phyloP scores from a whole-genome alignment of 192 early-diverging fungal genomes.

The Entrophospora sp. region DNA sequence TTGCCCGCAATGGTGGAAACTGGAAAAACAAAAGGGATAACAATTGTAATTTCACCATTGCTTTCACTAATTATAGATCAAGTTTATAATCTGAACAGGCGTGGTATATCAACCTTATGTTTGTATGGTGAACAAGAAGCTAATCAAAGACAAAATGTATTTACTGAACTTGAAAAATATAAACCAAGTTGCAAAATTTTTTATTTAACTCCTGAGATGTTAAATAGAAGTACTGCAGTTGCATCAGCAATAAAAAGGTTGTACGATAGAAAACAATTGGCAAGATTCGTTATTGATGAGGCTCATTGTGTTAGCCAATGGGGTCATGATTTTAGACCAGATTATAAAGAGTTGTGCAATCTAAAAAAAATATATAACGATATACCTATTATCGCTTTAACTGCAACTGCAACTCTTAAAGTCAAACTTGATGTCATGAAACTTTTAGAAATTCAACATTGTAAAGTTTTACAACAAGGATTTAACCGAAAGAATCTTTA shows the following conservation, averaged over 20 bases:
- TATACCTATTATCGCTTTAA: slow-evolving; percentile 88
- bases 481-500: slow-evolving; percentile 87
- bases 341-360: slow-evolving; percentile 70
- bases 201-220: slow-evolving; percentile 87
- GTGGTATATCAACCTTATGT: slow-evolving; percentile 29
- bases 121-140: slow-evolving; percentile 51
- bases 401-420: slow-evolving; percentile 88
- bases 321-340: slow-evolving; percentile 97
- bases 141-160: slow-evolving; percentile 43
- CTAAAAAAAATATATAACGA: slow-evolving; percentile 63
- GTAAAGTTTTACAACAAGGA: slow-evolving; percentile 65
- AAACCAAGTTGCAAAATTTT: slow-evolving; percentile 51
- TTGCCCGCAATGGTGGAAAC: slow-evolving; percentile 65
- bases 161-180: slow-evolving; percentile 42
- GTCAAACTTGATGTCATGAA: slow-evolving; percentile 76
- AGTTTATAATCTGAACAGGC: slow-evolving; percentile 59
- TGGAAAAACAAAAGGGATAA: slow-evolving; percentile 55
- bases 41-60: slow-evolving; percentile 87
- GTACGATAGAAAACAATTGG: slow-evolving; percentile 49
- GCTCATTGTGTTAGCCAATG: slow-evolving; percentile 94
- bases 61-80: slow-evolving; percentile 98
- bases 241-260: slow-evolving; percentile 49
- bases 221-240: slow-evolving; percentile 52
- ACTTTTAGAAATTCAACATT: slow-evolving; percentile 63
- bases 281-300: slow-evolving; percentile 93